Conservation (phyloP, 2,329 filamentous ascomycete species). For the Proliferodiscus dingleyae region DNA sequence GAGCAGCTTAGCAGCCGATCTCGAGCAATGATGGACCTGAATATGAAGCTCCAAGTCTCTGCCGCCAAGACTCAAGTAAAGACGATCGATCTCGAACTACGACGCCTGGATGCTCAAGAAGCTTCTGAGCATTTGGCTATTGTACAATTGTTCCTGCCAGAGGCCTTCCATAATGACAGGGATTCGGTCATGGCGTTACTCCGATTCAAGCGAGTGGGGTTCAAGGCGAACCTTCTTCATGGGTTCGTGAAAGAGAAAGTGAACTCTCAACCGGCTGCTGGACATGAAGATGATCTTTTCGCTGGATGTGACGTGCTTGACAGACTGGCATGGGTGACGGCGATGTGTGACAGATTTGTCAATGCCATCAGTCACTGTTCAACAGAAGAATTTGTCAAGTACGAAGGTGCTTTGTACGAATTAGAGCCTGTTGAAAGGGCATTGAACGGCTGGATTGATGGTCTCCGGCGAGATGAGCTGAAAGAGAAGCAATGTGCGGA, state of each 20-base stretch:
- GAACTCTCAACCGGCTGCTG: conserved; percentile 59
- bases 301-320: conserved; percentile 76
- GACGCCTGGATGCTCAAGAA: conserved; percentile 82
- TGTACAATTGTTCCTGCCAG: conserved; percentile 81
- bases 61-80: conserved; percentile 90
- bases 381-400: conserved; percentile 70
- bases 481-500: conserved; percentile 77
- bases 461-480: conserved; percentile 75
- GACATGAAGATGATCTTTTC: conserved; percentile 73
- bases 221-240: conserved; percentile 78
- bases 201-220: conserved; percentile 79
- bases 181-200: conserved; percentile 87
- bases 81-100: conserved; percentile 86
- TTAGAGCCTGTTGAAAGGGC: conserved; percentile 87
- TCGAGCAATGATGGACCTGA: conserved; percentile 92
- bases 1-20: conserved; percentile 85
- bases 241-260: conserved; percentile 75
- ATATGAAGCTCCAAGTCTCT: conserved; percentile 86
- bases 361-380: conserved; percentile 75
- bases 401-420: conserved; percentile 77
- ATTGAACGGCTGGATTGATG: conserved; percentile 83
- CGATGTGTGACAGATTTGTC: conserved; percentile 80
- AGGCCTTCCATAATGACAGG: conserved; percentile 72
- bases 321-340: conserved; percentile 77
- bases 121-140: conserved; percentile 84